Conservation (phyloP, 2,329 filamentous ascomycete genomes). For the Eutypella sp. region DNA sequence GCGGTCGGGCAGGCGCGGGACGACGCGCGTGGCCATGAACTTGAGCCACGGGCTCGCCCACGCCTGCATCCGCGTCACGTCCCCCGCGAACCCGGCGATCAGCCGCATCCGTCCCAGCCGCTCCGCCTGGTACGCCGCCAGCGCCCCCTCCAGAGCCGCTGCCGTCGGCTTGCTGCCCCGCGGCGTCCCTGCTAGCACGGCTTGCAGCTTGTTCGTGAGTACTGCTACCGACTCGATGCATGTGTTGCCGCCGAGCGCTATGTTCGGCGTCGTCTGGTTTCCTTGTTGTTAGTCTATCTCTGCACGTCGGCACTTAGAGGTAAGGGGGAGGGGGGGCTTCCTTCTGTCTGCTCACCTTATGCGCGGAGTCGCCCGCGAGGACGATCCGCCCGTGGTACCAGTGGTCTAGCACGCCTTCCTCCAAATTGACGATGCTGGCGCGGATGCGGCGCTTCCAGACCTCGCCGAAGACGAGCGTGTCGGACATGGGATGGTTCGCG, state of each 20-base stretch:
- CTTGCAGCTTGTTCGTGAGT: constrained; percentile 22
- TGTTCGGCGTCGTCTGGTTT: constrained; percentile 22
- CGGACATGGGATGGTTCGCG: constrained; percentile 16
- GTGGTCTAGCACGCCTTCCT: constrained; percentile 28
- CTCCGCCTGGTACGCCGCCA: constrained; percentile 4
- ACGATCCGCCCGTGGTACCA: constrained; percentile 31
- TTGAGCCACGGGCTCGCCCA: too few species aligned
- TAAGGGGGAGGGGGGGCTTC: background rate
- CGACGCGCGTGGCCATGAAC: too few species aligned
- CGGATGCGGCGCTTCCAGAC: constrained; percentile 19
- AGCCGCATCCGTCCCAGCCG: background rate
- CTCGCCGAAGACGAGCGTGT: constrained; percentile 22
- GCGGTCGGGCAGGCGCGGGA: too few species aligned
- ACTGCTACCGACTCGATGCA: constrained; percentile 30
- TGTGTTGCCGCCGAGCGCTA: constrained; percentile 32
- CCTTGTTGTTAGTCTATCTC: background rate
- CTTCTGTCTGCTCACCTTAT: constrained; percentile 33
- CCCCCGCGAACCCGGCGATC: background rate
- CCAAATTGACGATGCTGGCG: constrained; percentile 22
- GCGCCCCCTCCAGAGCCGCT: background rate
- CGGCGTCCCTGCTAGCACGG: background rate
- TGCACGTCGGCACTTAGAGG: background rate
- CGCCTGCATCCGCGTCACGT: background rate
- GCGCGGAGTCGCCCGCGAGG: constrained; percentile 31
- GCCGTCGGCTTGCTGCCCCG: constrained; percentile 6